Percentiles rank a stretch among this genome's conserved stretches.
phyloP scores from a whole-genome alignment of 2,329 filamentous ascomycete species.

The Paradendryphiella salina region DNA sequence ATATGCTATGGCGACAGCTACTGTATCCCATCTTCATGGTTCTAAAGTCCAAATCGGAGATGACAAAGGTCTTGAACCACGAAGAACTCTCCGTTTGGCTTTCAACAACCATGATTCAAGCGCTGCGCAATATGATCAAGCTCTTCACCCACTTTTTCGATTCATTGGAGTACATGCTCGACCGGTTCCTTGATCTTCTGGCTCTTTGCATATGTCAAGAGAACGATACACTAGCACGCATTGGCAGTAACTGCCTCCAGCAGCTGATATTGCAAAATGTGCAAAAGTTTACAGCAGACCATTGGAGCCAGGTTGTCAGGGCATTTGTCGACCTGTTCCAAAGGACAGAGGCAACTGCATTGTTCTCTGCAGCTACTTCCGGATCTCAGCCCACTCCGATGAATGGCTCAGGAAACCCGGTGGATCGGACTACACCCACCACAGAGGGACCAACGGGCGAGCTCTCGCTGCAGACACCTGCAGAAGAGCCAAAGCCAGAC shows the following conservation, averaged over 20 bases:
- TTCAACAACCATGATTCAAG: conserved; percentile 99
- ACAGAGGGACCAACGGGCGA: conserved; percentile 40
- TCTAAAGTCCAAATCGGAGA: conserved; percentile 90
- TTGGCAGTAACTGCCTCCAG: conserved; percentile 97
- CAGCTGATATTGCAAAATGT: conserved; percentile 97
- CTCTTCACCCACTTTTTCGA: conserved; percentile 99
- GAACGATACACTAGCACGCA: conserved; percentile 96
- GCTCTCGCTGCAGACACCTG: conserved; percentile 40
- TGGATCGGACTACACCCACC: conserved; percentile 49
- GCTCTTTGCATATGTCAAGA: conserved; percentile 98
- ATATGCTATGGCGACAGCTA: conserved; percentile 95
- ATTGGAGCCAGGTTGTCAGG: conserved; percentile 94
- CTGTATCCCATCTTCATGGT: conserved; percentile 99
- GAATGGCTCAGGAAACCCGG: conserved; percentile 53
- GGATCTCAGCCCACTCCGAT: conserved; percentile 51
- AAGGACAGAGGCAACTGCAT: conserved; percentile 88
- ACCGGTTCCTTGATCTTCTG: conserved; percentile 92
- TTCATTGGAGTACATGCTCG: conserved; percentile 94
- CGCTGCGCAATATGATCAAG: conserved; percentile 95
- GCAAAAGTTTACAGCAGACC: conserved; percentile 79
- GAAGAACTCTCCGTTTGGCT: conserved; percentile 98
- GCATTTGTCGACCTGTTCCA: conserved; percentile 96
- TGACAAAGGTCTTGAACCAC: conserved; percentile 92
- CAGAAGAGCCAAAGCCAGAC: conserved; percentile 35
- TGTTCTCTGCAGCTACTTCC: conserved; percentile 80